These are phyloP conservation scores for Sporothrix brasiliensis DNA, from an alignment of 2,329 filamentous ascomycete genomes.

Conservation along the genomic window DNA sequence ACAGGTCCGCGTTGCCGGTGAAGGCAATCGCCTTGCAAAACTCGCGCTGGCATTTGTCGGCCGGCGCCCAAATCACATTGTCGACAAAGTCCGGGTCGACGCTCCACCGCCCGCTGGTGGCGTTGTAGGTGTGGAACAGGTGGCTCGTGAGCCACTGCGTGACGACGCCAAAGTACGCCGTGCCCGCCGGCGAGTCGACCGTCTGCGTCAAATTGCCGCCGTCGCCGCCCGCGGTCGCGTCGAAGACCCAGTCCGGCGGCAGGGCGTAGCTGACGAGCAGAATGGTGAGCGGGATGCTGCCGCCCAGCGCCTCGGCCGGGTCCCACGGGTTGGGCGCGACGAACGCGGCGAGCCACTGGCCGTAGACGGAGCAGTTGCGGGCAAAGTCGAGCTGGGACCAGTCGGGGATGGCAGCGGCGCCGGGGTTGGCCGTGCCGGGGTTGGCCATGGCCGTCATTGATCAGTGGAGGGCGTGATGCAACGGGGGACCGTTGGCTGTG, in stretches of 20 bases:
- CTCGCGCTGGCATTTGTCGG: slow-evolving; percentile 26
- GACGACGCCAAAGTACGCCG: slow-evolving; percentile 19
- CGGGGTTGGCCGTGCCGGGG: background rate
- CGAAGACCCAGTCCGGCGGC: slow-evolving; percentile 25
- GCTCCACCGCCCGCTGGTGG: slow-evolving; percentile 20
- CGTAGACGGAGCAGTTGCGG: slow-evolving; percentile 35
- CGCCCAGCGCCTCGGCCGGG: slow-evolving; percentile 25
- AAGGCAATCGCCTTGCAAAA: slow-evolving; percentile 37
- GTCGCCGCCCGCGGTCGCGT: background rate
- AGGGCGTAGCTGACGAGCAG: background rate
- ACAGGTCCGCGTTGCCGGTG: slow-evolving; percentile 36
- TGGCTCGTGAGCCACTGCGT: slow-evolving; percentile 29
- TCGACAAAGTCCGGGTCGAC: slow-evolving; percentile 27
- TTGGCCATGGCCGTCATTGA: background rate
- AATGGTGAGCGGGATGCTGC: slow-evolving; percentile 28
- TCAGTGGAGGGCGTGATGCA: too few relatives aligned
- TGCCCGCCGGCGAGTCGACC: slow-evolving; percentile 11
- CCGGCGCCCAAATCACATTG: slow-evolving; percentile 31
- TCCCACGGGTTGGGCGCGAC: slow-evolving; percentile 32
- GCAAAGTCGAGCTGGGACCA: slow-evolving; percentile 36
- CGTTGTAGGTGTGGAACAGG: slow-evolving; percentile 26
- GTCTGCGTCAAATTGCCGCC: background rate
- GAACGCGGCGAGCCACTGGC: slow-evolving; percentile 34
- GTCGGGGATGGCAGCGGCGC: slow-evolving; percentile 19
- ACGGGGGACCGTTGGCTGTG: too few relatives aligned